Evolutionary conservation across 2,329 filamentous ascomycete species (phyloP), one percentile per base, ranked within the genome.

Genomic region (Emericellopsis cladophorae): DNA sequence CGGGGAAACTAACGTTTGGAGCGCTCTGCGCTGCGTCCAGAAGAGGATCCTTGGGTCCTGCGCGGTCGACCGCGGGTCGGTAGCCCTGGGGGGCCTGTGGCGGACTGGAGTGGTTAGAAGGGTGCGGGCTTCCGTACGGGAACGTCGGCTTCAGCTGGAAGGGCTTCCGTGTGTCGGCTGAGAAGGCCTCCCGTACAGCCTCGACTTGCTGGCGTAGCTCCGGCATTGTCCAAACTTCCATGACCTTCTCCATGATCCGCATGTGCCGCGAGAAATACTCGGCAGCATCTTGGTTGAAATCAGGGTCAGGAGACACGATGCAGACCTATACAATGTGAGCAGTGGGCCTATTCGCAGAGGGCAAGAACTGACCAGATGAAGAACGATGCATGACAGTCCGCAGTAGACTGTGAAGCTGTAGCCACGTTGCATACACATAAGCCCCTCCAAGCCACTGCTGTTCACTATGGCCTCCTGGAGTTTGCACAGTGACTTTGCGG

Each of bases 321-420:
- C 89, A 89, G 49, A 95, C 83, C 89, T 93, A 22, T 16, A 10
- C 22, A 7, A 29, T 23, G 22, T 26, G 23, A 39, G 36, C n/a
- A 8, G 37, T n/a, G 16, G 15, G 34, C 7, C 11, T 10, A 37
- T 29, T 14, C 7, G 15, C 16, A 16, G 31, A 29, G 9, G 32
- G 29, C 16, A 40, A 33, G 23, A 38, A 74, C 86, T 61, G 70
- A 95, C 90, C 61, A 96, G 62, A 60, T 96, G 89, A 41, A 96
- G 73, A 61, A 95, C 89, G 21, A 90, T 89, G 65, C 89, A 95
- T 1, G 87, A 92, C 36, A 96, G 66, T 22, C 95, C 79, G 42
- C 81, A 79, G 54, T 96, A 96, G n/a, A 96, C 87, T 6, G 86
- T 87, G 54, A 95, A 96, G 60, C 89, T 95, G 56, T 94, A 88